Conservation (phyloP, 805 yeast genomes). For the Brettanomyces bruxellensis region DNA sequence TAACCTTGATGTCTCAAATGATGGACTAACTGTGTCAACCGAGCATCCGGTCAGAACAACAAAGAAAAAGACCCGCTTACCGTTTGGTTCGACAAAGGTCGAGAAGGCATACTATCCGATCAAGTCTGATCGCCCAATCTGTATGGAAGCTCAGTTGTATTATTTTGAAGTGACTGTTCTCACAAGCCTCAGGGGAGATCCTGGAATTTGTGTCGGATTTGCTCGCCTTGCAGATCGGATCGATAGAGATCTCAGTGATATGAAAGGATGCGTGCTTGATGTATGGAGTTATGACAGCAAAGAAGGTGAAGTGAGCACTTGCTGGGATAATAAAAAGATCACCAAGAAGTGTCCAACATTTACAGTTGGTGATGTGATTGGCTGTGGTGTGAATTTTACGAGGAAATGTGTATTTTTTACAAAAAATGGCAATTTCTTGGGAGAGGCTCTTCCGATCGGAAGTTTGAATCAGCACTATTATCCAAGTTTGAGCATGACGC, state of each 20-base stretch:
- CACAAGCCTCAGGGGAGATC: conserved; percentile 25
- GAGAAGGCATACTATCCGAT: conserved; percentile 15
- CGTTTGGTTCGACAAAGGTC: conserved; percentile 1
- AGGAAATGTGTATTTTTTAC: conserved; percentile 63
- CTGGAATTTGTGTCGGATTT: conserved; percentile 38
- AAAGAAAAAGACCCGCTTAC: neutral
- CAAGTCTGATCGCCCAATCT: conserved; percentile 26
- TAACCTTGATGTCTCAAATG: conserved; percentile 11
- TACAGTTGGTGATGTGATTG: conserved; percentile 58
- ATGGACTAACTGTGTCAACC: conserved; percentile 19
- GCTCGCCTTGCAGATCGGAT: conserved; percentile 24
- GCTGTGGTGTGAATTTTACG: conserved; percentile 73
- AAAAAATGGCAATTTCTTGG: conserved; percentile 64
- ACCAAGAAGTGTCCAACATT: conserved; percentile 35
- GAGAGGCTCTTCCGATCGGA: conserved; percentile 42
- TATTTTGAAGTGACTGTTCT: conserved; percentile 40
- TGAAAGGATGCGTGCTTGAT: conserved; percentile 40
- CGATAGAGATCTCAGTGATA: conserved; percentile 18
- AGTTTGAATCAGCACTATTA: conserved; percentile 21
- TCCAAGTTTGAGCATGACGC: conserved; percentile 40
- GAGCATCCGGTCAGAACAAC: conserved; percentile 11
- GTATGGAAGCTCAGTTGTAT: conserved; percentile 34
- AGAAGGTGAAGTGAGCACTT: conserved; percentile 34
- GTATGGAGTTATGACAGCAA: conserved; percentile 47
- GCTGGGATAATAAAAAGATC: conserved; percentile 27